A percentile compares a stretch with the other conserved stretches of the same genome.
Evolutionary conservation across 768 basidiomycete genomes (phyloP).

Genomic region (Mycena galopus): DNA sequence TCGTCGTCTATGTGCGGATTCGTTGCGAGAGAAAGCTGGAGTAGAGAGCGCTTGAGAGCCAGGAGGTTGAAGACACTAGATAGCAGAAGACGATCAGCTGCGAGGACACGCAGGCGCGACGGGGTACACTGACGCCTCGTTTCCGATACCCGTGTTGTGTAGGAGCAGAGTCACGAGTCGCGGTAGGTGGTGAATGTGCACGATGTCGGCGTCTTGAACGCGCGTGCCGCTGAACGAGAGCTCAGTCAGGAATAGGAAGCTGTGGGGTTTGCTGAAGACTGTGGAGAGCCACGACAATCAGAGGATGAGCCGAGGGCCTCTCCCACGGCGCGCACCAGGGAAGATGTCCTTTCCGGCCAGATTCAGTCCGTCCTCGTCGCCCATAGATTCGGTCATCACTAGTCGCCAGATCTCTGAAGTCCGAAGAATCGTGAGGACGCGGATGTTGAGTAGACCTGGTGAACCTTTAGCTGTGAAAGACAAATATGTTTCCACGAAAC

Average conservation of each 20-base stretch:
- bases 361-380: slow-evolving; percentile 64
- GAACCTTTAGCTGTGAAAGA: neutral
- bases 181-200: slow-evolving; percentile 67
- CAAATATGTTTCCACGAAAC: neutral
- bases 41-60: slow-evolving; percentile 66
- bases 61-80: slow-evolving; percentile 69
- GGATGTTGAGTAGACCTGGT: slow-evolving; percentile 62
- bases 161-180: slow-evolving; percentile 61
- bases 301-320: neutral
- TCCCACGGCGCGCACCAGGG: slow-evolving; percentile 49
- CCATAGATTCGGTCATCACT: slow-evolving; percentile 60
- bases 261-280: slow-evolving; percentile 66
- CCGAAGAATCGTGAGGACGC: slow-evolving; percentile 59
- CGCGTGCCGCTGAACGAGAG: slow-evolving; percentile 63
- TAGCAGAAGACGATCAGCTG: slow-evolving; percentile 20
- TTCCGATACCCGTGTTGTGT: slow-evolving; percentile 67
- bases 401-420: slow-evolving; percentile 59
- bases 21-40: slow-evolving; percentile 62
- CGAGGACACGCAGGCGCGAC: neutral
- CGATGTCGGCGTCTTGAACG: slow-evolving; percentile 63
- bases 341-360: slow-evolving; percentile 58
- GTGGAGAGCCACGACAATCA: slow-evolving; percentile 14
- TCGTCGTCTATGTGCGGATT: slow-evolving; percentile 71
- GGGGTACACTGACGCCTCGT: slow-evolving; percentile 65
- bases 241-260: slow-evolving; percentile 63